Base-by-base conservation (phyloP, 768 basidiomycete species). In the Collybia nuda region DNA sequence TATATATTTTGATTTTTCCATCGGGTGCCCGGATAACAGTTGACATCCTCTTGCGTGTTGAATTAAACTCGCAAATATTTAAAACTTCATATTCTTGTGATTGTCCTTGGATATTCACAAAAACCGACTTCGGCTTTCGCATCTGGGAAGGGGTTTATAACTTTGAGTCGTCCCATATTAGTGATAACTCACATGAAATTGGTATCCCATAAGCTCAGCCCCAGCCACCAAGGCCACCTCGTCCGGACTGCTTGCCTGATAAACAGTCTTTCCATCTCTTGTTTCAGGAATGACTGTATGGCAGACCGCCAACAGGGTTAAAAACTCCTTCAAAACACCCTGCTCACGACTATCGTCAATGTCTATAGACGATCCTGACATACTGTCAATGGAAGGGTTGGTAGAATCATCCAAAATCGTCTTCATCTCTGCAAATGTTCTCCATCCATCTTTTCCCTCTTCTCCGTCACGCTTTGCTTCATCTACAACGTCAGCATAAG, bases 61-160 rank as follows among this genome's bases (percentile, higher is more conserved):
- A 97, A 65, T 98, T 98, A 79, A 99, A 99, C 71, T 98, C 97
- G 80, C 95, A 97, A 39, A 99, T 88, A 62, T 98, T 98, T 52
- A 99, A 69, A 50, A 98, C 82, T 62, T 98, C 84, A 64, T 85
- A 98, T 64, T 98, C 93, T 49, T 82, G 79, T 0, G 76, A 70
- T 48, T 74, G 68, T 17, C 92, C 93, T 44, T 80, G 74, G 50
- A 95, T 76, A 36, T 89, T 86, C 47, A 98, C 84, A 63, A 92
- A 98, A 6, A 95, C 91, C 0, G 96, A 97, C 63, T 88, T 93
- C 4, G 97, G 97, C 67, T 99, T 99, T 36, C 97, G 88, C 2
- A 79, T 95, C 94, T 98, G 64, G 14, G 44, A 8, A 44, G 43
- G 21, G 46, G 12, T 24, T 40, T 53, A 19, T 57, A 38, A 19